Percentiles rank a stretch among this genome's conserved stretches.
Evolutionary conservation across 495 filamentous ascomycete species (phyloP).

Genomic region (Aspergillus kassunensis): DNA sequence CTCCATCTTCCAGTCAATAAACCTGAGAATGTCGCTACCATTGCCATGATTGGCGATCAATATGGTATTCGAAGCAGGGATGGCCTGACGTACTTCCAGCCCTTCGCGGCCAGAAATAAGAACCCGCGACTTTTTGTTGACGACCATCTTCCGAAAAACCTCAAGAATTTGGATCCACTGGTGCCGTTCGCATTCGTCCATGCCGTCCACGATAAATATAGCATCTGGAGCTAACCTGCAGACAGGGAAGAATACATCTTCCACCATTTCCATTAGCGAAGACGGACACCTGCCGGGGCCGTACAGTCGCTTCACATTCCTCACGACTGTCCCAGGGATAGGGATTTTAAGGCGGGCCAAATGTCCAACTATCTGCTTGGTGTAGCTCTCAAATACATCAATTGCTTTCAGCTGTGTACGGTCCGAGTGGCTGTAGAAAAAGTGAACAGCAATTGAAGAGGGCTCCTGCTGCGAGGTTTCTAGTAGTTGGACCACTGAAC

Average conservation of each 20-base stretch:
- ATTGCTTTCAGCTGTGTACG: not conserved
- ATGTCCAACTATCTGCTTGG: not conserved
- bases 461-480: not conserved
- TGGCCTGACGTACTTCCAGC: not conserved
- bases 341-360: not conserved
- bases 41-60: not conserved
- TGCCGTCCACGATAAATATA: not conserved
- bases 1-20: constrained; percentile 1
- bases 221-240: not conserved
- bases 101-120: not conserved
- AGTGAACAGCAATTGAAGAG: not conserved
- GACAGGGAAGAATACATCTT: not conserved
- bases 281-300: not conserved
- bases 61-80: not conserved
- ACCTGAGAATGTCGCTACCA: constrained; percentile 1
- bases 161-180: not conserved
- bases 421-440: not conserved
- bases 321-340: not conserved
- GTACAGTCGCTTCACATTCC: not conserved
- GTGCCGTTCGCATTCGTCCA: not conserved
- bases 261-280: not conserved
- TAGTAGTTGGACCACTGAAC: not conserved
- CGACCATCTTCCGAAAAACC: not conserved
- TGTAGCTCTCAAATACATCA: constrained; percentile 2
- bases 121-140: not conserved